Percentiles rank a stretch among this genome's conserved stretches.
phyloP scores from a whole-genome alignment of 192 early-diverging fungal species.

The Glomus cerebriforme region DNA sequence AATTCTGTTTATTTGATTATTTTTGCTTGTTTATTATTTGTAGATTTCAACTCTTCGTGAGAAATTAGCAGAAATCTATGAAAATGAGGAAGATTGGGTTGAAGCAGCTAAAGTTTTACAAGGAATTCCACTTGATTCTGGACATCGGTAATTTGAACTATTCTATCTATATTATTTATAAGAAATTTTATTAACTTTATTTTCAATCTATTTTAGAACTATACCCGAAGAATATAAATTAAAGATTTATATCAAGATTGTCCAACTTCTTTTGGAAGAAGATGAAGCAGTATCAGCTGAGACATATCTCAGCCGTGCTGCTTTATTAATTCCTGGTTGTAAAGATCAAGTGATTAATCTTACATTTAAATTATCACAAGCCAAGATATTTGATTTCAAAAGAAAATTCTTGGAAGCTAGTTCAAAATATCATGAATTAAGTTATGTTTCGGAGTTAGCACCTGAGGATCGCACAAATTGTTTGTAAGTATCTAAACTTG shows the following conservation, averaged over 20 bases:
- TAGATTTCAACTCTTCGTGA: slow-evolving; percentile 74
- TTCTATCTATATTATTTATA: background rate
- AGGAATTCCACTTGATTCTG: slow-evolving; percentile 89
- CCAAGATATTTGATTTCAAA: slow-evolving; percentile 81
- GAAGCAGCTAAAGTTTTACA: slow-evolving; percentile 86
- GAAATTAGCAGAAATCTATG: slow-evolving; percentile 73
- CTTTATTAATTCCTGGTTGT: slow-evolving; percentile 60
- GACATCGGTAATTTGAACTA: slow-evolving; percentile 59
- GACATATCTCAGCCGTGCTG: slow-evolving; percentile 82
- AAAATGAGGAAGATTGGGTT: slow-evolving; percentile 75
- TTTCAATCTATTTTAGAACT: slow-evolving; percentile 36
- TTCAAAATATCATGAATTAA: slow-evolving; percentile 81
- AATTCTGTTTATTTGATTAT: background rate
- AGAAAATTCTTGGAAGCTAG: slow-evolving; percentile 85
- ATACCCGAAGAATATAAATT: slow-evolving; percentile 72
- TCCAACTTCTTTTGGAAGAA: slow-evolving; percentile 82
- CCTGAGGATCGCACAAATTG: slow-evolving; percentile 59
- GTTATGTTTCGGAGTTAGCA: slow-evolving; percentile 67
- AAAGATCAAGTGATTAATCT: slow-evolving; percentile 56
- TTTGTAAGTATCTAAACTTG: slow-evolving; percentile 46
- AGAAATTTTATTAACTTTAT: background rate
- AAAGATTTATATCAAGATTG: slow-evolving; percentile 81
- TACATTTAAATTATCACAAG: slow-evolving; percentile 81
- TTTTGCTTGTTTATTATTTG: background rate
- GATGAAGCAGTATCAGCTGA: slow-evolving; percentile 82